Evolutionary conservation across 2,329 filamentous ascomycete species (phyloP), one percentile per base, ranked within the genome.

Genomic region (Sclerotinia nivalis): DNA sequence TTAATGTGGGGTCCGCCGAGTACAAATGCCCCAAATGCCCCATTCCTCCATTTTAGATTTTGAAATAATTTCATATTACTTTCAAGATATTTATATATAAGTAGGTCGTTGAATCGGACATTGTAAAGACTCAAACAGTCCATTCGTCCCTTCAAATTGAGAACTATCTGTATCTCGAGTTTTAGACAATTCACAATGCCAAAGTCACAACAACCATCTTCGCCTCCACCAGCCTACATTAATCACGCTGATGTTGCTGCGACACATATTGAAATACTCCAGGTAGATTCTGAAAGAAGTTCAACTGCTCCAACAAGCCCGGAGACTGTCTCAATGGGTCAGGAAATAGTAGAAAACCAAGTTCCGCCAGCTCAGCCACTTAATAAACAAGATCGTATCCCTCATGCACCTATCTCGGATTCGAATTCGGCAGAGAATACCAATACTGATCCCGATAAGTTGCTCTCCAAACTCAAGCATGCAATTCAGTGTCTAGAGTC

Each of bases 401-500:
- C 12, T 50, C 15, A 31, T 15, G 20, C 6, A 28, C 34, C n/a
- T 22, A 13, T 10, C n/a, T n/a, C n/a, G n/a, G 1, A 2, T 10
- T 50, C 34, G 8, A 40, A 15, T 20, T 10, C 4, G 45, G 22
- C 28, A 37, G 47, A 40, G n/a, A 52, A 15, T 37, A 10, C 1
- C 8, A 22, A 28, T 15, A 12, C 20, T 8, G 4, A 37, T 15
- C 40, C 66, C n/a, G 18, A 45, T 4, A 22, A 15, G 18, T 40
- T 68, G 8, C 15, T 68, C 10, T 62, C 45, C 7, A 61, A 43
- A 43, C 34, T 68, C 22, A 56, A 68, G 13, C 31, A 62, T n/a
- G 45, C 13, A 7, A 25, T 68, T n/a, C 66, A 25, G n/a, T n/a
- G 12, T 22, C 37, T 62, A 22, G 56, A 68, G 34, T 40, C 22